Evolutionary conservation across 2,329 filamentous ascomycete species (phyloP).

Genomic region (Chaetomium sp.): DNA sequence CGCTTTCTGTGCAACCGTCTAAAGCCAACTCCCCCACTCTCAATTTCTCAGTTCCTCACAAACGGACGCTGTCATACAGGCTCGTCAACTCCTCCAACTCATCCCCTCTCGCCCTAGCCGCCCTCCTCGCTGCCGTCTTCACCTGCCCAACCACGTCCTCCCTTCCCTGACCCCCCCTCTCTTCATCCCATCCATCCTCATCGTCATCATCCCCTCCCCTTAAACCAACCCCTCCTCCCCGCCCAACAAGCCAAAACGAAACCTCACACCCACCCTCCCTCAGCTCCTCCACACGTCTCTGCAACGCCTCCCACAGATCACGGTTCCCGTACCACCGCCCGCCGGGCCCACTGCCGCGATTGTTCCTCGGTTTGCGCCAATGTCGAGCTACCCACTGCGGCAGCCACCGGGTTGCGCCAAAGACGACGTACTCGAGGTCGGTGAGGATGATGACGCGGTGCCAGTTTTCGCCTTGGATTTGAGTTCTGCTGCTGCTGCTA

Average conservation of each 20-base stretch:
- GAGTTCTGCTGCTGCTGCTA: no score
- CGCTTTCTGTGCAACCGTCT: no score
- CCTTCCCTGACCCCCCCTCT: slow-evolving; percentile 15
- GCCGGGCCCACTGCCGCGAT: neutral
- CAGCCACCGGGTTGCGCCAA: slow-evolving; percentile 36
- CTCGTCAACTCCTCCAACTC: neutral
- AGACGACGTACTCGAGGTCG: slow-evolving; percentile 40
- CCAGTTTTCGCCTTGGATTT: slow-evolving; percentile 30
- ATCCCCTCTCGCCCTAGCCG: neutral
- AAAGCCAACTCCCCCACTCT: no score
- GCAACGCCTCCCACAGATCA: slow-evolving; percentile 39
- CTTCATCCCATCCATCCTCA: neutral
- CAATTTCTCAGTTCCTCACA: neutral
- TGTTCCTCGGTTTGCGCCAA: slow-evolving; percentile 29
- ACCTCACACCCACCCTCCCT: slow-evolving; percentile 25
- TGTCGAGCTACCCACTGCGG: slow-evolving; percentile 33
- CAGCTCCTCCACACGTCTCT: slow-evolving; percentile 18
- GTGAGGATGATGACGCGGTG: slow-evolving; percentile 40
- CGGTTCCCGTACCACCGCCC: slow-evolving; percentile 31
- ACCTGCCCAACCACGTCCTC: slow-evolving; percentile 1
- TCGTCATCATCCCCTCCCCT: neutral
- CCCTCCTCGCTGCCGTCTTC: slow-evolving; percentile 14
- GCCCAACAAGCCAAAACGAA: slow-evolving; percentile 14
- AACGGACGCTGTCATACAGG: neutral
- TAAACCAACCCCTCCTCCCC: neutral